Evolutionary conservation across 2,329 filamentous ascomycete genomes (phyloP).

Genomic region (Rhynchosporium graminicola): DNA sequence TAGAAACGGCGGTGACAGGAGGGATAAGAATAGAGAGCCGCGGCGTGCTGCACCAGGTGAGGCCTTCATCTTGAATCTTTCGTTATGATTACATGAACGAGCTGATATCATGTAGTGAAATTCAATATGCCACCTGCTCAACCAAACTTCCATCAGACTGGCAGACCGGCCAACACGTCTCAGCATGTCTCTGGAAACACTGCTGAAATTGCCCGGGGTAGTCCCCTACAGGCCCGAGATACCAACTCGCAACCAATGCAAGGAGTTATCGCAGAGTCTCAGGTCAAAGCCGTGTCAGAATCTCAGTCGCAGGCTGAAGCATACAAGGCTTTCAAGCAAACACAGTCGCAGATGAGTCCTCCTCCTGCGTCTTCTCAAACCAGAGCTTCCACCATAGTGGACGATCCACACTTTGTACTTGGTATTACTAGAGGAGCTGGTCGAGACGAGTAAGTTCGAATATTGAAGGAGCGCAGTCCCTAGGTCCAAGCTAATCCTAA

Average conservation of each 20-base stretch:
- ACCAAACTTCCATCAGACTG: not conserved
- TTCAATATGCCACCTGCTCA: slow-evolving; percentile 4
- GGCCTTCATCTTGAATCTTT: not conserved
- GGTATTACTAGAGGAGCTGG: slow-evolving; percentile 26
- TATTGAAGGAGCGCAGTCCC: too few relatives aligned
- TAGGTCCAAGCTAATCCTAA: not conserved
- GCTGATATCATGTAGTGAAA: not conserved
- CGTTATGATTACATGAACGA: not conserved
- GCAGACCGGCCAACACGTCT: not conserved
- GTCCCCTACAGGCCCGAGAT: slow-evolving; percentile 9
- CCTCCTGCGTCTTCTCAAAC: not conserved
- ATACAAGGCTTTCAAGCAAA: not conserved
- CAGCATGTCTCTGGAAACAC: not conserved
- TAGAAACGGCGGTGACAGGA: not conserved
- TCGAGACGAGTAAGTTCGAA: slow-evolving; percentile 26
- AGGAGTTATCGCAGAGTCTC: not conserved
- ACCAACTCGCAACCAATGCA: slow-evolving; percentile 1
- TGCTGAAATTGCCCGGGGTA: not conserved
- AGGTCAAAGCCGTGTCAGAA: not conserved
- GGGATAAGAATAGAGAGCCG: not conserved
- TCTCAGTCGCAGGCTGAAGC: slow-evolving; percentile 1
- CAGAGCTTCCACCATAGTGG: slow-evolving; percentile 6
- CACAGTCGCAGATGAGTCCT: not conserved
- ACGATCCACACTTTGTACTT: slow-evolving; percentile 34
- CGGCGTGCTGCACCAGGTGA: not conserved